Conservation (phyloP, 176 grass and related monocot species). For the Saccharum spontaneum region DNA sequence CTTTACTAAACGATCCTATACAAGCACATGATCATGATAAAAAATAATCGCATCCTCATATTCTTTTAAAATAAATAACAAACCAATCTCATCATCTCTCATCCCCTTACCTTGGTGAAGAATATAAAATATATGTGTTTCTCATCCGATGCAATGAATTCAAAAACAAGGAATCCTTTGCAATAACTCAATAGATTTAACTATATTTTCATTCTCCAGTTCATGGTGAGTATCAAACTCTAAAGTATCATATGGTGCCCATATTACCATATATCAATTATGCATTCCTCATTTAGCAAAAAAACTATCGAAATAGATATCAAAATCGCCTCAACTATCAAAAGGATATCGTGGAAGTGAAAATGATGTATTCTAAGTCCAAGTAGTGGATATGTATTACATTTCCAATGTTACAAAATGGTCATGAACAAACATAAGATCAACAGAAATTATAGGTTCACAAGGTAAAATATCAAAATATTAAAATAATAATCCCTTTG, state of each 20-base stretch:
- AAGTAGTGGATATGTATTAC: background rate
- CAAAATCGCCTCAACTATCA: no score
- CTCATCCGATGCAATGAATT: background rate
- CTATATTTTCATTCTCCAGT: no score
- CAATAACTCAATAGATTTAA: background rate
- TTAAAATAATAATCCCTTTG: background rate
- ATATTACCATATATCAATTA: no score
- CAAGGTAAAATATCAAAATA: background rate
- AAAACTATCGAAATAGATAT: no score
- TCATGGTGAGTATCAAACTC: no score
- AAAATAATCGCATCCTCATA: background rate
- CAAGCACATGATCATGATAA: background rate
- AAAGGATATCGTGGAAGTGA: background rate
- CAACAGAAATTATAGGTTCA: background rate
- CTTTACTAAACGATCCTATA: background rate
- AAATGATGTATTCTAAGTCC: background rate
- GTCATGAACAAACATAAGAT: background rate
- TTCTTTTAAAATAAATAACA: background rate
- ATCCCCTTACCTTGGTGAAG: background rate
- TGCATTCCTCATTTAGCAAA: no score
- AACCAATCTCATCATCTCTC: background rate
- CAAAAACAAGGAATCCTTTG: background rate
- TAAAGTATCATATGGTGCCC: no score
- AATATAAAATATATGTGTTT: background rate
- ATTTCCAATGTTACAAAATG: background rate